Evolutionary conservation across 805 yeast species (phyloP).

Genomic region (Lachancea waltii): DNA sequence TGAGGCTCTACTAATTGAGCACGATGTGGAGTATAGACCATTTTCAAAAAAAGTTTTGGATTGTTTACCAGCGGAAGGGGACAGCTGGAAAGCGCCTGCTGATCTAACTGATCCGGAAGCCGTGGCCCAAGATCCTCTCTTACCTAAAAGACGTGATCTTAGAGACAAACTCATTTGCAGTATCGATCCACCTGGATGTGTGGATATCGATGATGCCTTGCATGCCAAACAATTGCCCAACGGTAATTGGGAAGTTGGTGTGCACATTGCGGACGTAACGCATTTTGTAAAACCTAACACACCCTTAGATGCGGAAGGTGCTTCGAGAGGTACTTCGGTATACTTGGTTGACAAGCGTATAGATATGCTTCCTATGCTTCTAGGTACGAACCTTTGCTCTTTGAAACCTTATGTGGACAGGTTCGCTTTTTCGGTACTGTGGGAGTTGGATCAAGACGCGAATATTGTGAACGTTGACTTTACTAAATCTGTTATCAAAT

Average conservation of each 20-base stretch:
- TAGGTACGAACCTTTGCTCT: slow-evolving; percentile 95
- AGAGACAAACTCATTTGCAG: slow-evolving; percentile 88
- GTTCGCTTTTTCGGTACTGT: slow-evolving; percentile 88
- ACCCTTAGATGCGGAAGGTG: slow-evolving; percentile 91
- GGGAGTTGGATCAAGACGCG: slow-evolving; percentile 90
- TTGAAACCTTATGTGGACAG: slow-evolving; percentile 92
- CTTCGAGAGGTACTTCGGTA: slow-evolving; percentile 94
- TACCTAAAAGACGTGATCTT: slow-evolving; percentile 66
- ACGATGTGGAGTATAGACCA: slow-evolving; percentile 94
- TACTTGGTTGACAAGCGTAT: slow-evolving; percentile 96
- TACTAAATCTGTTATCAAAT: slow-evolving; percentile 82
- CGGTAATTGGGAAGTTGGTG: slow-evolving; percentile 96
- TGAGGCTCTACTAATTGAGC: slow-evolving; percentile 87
- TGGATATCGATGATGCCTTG: slow-evolving; percentile 96
- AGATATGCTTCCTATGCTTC: slow-evolving; percentile 92
- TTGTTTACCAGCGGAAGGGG: slow-evolving; percentile 91
- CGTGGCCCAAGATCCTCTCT: slow-evolving; percentile 40
- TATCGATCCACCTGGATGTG: slow-evolving; percentile 97
- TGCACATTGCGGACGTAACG: slow-evolving; percentile 97
- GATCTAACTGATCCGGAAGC: slow-evolving; percentile 48
- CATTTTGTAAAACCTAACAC: slow-evolving; percentile 93
- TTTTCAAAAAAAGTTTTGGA: slow-evolving; percentile 86
- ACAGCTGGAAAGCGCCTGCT: slow-evolving; percentile 84
- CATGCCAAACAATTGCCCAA: slow-evolving; percentile 82
- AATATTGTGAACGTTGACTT: slow-evolving; percentile 72